Evolutionary conservation across 768 basidiomycete species (phyloP), one percentile per base, ranked within the genome.

Genomic region (Coprinopsis sp.): DNA sequence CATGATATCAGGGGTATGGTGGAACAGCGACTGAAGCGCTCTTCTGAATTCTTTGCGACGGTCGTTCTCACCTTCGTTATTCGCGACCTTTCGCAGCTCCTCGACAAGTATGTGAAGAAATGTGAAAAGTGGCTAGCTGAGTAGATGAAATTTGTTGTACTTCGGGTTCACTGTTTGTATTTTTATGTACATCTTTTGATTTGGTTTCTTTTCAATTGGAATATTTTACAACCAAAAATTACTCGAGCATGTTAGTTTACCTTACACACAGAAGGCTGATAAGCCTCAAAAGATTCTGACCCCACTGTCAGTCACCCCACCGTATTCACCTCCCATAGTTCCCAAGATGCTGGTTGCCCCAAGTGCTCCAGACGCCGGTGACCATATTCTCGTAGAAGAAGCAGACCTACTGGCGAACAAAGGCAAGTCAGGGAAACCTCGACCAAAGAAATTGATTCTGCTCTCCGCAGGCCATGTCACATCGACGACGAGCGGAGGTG

Each of bases 21-120:
- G 47, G 90, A 93, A 59, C 70, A 76, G 56, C 84, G 82, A 62
- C 77, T 95, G 47, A 82, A 79, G 59, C 84, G 86, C 52, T 76
- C 81, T 27, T 91, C 89, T n/a, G 89, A 94, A 58, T 95, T 95
- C 63, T 95, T 94, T 56, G 87, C 87, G 21, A 87, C 76, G 44
- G 90, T 93, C 51, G 80, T 95, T 45, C 73, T 92, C 51, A 87
- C 87, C 14, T 93, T 95, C 61, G 90, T 95, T 57, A 82, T 95
- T 57, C 82, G 83, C 44, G 91, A 93, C 63, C 73, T 92, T 53
- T 87, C 88, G 33, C 81, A 85, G 57, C 67, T 94, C 40, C 72
- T 94, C 51, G 92, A 94, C 72, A 93, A 94, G 68, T 93, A 92
- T 64, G 87, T 84, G 53, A 92, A 92, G 76, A 88, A 89, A 63